Evolutionary conservation across 2,329 filamentous ascomycete genomes (phyloP).

Genomic region (Xylariaceae sp.): DNA sequence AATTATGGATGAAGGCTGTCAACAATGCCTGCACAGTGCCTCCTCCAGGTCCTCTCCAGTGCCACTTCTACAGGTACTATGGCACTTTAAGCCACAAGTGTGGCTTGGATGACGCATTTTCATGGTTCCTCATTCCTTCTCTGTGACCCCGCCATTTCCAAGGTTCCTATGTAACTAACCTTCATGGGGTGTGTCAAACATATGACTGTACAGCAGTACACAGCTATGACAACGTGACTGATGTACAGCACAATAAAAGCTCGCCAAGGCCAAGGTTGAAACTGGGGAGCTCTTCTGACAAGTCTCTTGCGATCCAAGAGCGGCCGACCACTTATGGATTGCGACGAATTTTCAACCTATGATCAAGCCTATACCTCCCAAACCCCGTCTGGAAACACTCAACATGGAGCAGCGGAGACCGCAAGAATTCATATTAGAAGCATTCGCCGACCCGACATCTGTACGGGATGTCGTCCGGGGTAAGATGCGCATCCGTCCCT

Average conservation of each 20-base stretch:
- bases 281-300: constrained; percentile 7
- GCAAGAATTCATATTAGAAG: constrained; percentile 87
- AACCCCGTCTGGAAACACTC: background rate
- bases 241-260: constrained; percentile 4
- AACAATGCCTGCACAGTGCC: too few species aligned
- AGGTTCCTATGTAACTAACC: background rate
- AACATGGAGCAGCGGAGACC: constrained; percentile 50
- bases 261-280: constrained; percentile 8
- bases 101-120: constrained; percentile 26
- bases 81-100: constrained; percentile 9
- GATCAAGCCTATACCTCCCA: constrained; percentile 1
- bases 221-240: too few species aligned
- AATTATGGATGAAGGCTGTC: too few species aligned
- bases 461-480: constrained; percentile 93
- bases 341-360: too few species aligned
- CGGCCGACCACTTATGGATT: too few species aligned
- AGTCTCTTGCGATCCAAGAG: constrained; percentile 3
- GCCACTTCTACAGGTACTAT: background rate
- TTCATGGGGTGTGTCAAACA: too few species aligned
- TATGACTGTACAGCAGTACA: too few species aligned
- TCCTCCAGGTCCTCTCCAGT: background rate
- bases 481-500: constrained; percentile 34
- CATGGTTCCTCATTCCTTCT: too few species aligned
- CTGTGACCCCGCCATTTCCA: constrained; percentile 16
- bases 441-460: constrained; percentile 84